Evolutionary conservation across 1,284 basidiomycete species (phyloP).

Genomic region (Trichosporon asahii): DNA sequence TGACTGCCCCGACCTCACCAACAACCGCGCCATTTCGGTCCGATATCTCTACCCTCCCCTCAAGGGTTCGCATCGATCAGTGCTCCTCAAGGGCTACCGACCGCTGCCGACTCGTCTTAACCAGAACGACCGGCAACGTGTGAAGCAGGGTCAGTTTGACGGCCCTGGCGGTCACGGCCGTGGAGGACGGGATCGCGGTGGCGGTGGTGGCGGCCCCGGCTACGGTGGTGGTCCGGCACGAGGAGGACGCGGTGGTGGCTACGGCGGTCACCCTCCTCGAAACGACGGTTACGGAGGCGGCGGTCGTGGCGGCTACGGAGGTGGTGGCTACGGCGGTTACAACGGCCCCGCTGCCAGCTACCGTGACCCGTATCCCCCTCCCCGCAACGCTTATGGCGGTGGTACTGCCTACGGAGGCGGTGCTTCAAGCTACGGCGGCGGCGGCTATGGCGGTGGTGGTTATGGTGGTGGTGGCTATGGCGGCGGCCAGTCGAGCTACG

Average conservation of each 20-base stretch:
- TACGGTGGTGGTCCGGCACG: constrained; percentile 48
- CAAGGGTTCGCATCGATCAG: constrained; percentile 75
- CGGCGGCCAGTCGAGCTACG: constrained; percentile 15
- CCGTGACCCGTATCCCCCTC: constrained; percentile 5
- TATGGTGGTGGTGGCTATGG: constrained; percentile 22
- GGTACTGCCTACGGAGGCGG: not conserved
- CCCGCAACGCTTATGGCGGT: not conserved
- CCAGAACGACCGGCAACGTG: constrained; percentile 68
- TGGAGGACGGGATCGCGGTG: constrained; percentile 34
- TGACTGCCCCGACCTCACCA: constrained; percentile 67
- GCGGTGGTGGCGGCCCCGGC: constrained; percentile 21
- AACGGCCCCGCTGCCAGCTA: not conserved
- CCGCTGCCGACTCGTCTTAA: constrained; percentile 64
- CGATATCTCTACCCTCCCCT: constrained; percentile 88
- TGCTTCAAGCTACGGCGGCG: constrained; percentile 6
- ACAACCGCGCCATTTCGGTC: constrained; percentile 82
- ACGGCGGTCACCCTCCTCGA: constrained; percentile 22
- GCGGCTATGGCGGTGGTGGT: constrained; percentile 17
- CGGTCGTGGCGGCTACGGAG: constrained; percentile 15
- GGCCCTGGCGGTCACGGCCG: constrained; percentile 37
- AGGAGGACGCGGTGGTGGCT: constrained; percentile 53
- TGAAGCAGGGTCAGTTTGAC: constrained; percentile 41
- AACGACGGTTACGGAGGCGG: constrained; percentile 16
- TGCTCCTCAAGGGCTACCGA: constrained; percentile 72
- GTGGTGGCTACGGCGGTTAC: constrained; percentile 14